Base-by-base conservation (phyloP, 306 rosid species). In the Cicer yamashitae region DNA sequence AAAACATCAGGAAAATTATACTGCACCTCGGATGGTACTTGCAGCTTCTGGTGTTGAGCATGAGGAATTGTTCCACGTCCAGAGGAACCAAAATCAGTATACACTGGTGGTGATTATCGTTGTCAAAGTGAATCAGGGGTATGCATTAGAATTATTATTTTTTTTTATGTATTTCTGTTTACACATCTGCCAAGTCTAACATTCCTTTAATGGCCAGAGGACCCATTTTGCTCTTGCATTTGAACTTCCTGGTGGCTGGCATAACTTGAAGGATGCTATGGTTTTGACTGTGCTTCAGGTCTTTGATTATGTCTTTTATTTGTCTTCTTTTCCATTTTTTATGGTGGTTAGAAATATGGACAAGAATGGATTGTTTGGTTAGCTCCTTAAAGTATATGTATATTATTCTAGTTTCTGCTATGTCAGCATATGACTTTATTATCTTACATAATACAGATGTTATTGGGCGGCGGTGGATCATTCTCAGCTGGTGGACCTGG, bases 191-290 rank as follows among this genome's bases (percentile, higher is more conserved):
- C 59, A 70, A 77, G 37, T 53, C 67, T 77, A 60, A 76, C 79
- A 51, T 76, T 63, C 50, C 75, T 77, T 83, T 78, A 61, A 71
- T 86, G 82, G 81, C 58, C 92, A 91, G 96, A 88, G 67, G 82
- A 89, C 97, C 63, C 97, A 92, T 85, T 87, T 90, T 88, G 96
- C 97, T 80, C 96, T 94, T 69, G 97, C 93, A 70, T 91, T 92
- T 83, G 97, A 92, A 86, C 91, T 94, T 69, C 99, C 91, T 38
- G 96, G 97, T 58, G 99, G 99, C 54, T 94, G 97, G 99, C 91
- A 75, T 54, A 88, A 89, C 67, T 86, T 89, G 90, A 92, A 86
- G 89, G 99, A 92, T 65, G 93, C 96, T 64, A 87, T 90, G 91
- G 78, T 79, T 79, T 84, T 87, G 79, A 90, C 94, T 60, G 91